A percentile compares a stretch with the other conserved stretches of the same genome.
phyloP scores from a whole-genome alignment of 2,329 filamentous ascomycete species.

The Chaetomiaceae sp. region DNA sequence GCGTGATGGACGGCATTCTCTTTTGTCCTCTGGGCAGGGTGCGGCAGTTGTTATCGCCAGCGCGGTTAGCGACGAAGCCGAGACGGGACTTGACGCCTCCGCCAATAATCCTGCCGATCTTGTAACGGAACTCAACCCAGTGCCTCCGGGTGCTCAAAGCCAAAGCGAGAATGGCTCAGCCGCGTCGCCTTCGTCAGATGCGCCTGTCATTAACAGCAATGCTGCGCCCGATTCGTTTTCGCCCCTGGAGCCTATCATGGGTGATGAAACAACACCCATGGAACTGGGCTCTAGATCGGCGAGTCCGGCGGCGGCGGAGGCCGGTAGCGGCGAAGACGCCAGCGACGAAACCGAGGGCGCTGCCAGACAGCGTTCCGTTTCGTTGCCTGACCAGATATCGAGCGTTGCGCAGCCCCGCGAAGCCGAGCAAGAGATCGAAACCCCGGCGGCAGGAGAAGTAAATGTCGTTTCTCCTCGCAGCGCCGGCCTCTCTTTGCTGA shows the following conservation, averaged over 20 bases:
- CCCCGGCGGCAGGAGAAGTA: constrained; percentile 38
- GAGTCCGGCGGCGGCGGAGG: constrained; percentile 18
- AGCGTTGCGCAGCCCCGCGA: constrained; percentile 23
- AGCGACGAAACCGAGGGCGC: constrained; percentile 26
- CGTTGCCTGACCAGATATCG: constrained; percentile 30
- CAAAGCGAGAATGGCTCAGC: too few species aligned
- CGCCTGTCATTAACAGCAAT: neutral
- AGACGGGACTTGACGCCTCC: neutral
- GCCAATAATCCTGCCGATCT: neutral
- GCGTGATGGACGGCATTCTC: neutral
- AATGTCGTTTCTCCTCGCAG: constrained; percentile 28
- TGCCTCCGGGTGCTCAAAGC: neutral
- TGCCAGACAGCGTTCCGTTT: constrained; percentile 18
- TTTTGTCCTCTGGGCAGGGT: neutral
- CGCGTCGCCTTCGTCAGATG: neutral
- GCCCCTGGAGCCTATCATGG: neutral
- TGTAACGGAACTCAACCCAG: neutral
- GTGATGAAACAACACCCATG: constrained; percentile 22
- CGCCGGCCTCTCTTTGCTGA: constrained; percentile 18
- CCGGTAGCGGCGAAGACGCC: too few species aligned
- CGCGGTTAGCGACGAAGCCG: neutral
- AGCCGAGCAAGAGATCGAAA: constrained; percentile 25
- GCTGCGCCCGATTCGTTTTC: neutral
- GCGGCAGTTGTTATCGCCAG: neutral
- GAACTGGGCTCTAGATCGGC: constrained; percentile 20